These are phyloP conservation scores for Dioscorea cayenensis DNA, from an alignment of 116 monocot species.

Conservation along the genomic window DNA sequence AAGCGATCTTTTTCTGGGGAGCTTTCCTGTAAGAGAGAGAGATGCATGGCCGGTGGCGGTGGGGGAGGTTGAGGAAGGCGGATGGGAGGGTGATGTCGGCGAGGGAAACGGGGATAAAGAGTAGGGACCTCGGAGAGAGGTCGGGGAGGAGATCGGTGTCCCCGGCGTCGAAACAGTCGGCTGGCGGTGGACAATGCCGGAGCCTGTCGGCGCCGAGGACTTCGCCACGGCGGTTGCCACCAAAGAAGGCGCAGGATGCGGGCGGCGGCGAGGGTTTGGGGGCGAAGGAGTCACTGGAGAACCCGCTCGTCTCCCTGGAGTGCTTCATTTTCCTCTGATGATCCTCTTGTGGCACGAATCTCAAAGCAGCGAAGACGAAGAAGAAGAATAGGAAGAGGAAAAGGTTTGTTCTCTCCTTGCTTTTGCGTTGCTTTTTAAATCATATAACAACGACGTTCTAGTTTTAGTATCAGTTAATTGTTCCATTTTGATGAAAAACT, in stretches of 20 bases:
- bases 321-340: conserved; percentile 71
- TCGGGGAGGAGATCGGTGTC: conserved; percentile 22
- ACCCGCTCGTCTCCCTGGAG: conserved; percentile 62
- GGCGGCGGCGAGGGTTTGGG: not conserved
- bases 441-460: no score
- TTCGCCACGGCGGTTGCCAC: conserved; percentile 4
- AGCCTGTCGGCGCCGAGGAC: conserved; percentile 10
- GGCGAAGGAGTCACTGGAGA: conserved; percentile 54
- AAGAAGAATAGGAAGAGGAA: no score
- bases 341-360: no score
- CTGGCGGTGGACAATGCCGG: conserved; percentile 1
- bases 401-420: no score
- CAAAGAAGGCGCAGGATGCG: not conserved
- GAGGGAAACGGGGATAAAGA: conserved; percentile 2
- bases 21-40: conserved; percentile 3
- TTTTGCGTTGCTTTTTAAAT: no score
- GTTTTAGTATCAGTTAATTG: no score
- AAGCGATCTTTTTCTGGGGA: conserved; percentile 22
- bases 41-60: conserved; percentile 10
- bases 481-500: no score
- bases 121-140: conserved; percentile 22
- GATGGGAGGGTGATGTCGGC: conserved; percentile 9
- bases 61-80: conserved; percentile 5
- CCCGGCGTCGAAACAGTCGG: conserved; percentile 16
- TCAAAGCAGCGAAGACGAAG: no score